Conservation (phyloP, 2,329 filamentous ascomycete genomes). For the Pseudogymnoascus sp. region DNA sequence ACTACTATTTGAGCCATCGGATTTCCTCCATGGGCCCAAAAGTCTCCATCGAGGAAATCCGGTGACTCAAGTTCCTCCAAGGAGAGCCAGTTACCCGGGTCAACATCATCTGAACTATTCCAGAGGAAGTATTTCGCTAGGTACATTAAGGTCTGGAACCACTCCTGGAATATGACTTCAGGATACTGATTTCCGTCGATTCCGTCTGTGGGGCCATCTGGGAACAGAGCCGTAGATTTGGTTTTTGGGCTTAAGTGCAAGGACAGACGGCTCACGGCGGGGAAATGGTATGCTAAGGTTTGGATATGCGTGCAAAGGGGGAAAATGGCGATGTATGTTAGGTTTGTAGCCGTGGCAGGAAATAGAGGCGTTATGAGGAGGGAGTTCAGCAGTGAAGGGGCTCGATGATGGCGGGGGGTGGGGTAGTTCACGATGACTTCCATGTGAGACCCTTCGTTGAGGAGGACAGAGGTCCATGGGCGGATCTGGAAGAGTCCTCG, state of each 20-base stretch:
- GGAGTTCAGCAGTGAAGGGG: conserved; percentile 41
- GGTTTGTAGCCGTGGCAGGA: conserved; percentile 37
- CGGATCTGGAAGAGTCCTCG: conserved; percentile 20
- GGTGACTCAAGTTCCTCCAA: conserved; percentile 44
- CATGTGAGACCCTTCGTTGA: conserved; percentile 72
- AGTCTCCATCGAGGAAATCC: conserved; percentile 34
- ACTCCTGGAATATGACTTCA: conserved; percentile 21
- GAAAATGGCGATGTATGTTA: conserved; percentile 60
- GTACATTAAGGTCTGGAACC: conserved; percentile 24
- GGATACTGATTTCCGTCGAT: conserved; percentile 15
- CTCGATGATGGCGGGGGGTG: conserved; percentile 56
- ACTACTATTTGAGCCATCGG: conserved; percentile 16
- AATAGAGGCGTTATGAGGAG: conserved; percentile 32
- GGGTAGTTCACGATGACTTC: conserved; percentile 64
- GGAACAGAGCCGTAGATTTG: not conserved
- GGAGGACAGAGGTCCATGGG: conserved; percentile 55
- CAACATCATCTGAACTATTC: conserved; percentile 25
- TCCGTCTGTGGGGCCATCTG: conserved; percentile 30
- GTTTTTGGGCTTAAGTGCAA: conserved; percentile 41
- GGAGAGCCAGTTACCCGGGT: conserved; percentile 34
- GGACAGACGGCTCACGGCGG: conserved; percentile 44
- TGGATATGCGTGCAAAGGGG: conserved; percentile 56
- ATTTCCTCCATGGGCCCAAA: no score
- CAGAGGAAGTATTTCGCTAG: conserved; percentile 27
- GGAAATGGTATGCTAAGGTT: conserved; percentile 40